A percentile compares a stretch with the other conserved stretches of the same genome.
phyloP scores from a whole-genome alignment of 306 rosid genomes.

The Castanea sativa region DNA sequence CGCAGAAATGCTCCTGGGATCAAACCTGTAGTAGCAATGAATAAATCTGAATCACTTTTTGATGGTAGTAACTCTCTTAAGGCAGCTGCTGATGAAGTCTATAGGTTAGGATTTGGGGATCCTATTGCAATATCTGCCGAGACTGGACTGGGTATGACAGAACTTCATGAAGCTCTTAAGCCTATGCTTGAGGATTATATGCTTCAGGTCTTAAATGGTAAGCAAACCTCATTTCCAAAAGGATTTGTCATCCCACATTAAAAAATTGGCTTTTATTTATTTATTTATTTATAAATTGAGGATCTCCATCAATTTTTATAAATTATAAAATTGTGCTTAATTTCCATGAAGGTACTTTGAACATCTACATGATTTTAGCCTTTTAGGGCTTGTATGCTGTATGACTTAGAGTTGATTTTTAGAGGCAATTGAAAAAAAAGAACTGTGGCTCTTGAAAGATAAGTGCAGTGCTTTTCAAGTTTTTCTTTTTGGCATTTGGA shows the following conservation, averaged over 20 bases:
- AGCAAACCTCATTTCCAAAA: conserved; percentile 8
- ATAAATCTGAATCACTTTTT: conserved; percentile 78
- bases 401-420: neutral
- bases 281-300: too few species aligned
- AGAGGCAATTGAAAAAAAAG: neutral
- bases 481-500: too few species aligned
- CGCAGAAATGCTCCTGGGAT: conserved; percentile 70
- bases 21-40: conserved; percentile 72
- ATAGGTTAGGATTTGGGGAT: conserved; percentile 86
- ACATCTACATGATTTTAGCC: neutral
- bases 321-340: too few species aligned
- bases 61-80: conserved; percentile 53
- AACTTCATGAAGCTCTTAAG: conserved; percentile 56
- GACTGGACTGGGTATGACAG: conserved; percentile 91
- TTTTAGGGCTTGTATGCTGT: neutral
- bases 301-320: too few species aligned
- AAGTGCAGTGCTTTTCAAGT: neutral
- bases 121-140: conserved; percentile 94
- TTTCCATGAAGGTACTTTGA: neutral
- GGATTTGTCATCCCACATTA: conserved; percentile 1
- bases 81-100: conserved; percentile 61
- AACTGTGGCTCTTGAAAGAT: neutral
- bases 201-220: conserved; percentile 52
- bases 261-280: neutral
- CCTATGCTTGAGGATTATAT: conserved; percentile 75